Percentiles rank a stretch among this genome's conserved stretches.
phyloP scores from a whole-genome alignment of 768 basidiomycete species.

The Galerina sulciceps region DNA sequence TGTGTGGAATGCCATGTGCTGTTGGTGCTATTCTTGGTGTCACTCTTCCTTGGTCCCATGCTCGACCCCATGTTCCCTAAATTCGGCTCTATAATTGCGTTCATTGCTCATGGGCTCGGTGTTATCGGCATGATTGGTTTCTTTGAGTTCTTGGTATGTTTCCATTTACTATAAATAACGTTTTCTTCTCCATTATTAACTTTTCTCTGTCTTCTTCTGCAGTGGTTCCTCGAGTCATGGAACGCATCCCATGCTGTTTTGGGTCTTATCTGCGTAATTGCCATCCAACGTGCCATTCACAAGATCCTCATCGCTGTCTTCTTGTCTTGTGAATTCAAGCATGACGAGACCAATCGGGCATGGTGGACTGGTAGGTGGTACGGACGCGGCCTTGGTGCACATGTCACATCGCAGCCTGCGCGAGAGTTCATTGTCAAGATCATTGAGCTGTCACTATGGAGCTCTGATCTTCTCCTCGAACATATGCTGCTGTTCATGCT shows the following conservation, averaged over 20 bases:
- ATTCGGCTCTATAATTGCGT: conserved; percentile 93
- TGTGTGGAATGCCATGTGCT: conserved; percentile 91
- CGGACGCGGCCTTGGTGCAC: conserved; percentile 86
- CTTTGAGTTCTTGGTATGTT: conserved; percentile 92
- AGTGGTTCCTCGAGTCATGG: conserved; percentile 98
- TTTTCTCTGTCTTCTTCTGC: conserved; percentile 20
- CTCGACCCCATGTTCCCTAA: conserved; percentile 81
- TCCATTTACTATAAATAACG: not conserved
- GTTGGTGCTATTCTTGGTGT: conserved; percentile 85
- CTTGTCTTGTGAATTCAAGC: conserved; percentile 97
- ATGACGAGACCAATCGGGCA: conserved; percentile 96
- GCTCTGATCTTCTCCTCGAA: conserved; percentile 90
- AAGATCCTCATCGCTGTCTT: conserved; percentile 94
- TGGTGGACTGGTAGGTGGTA: conserved; percentile 99
- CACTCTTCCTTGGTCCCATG: conserved; percentile 92
- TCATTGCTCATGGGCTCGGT: conserved; percentile 82
- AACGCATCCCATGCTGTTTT: conserved; percentile 90
- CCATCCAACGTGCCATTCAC: conserved; percentile 90
- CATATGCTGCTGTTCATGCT: conserved; percentile 91
- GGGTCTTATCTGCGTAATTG: conserved; percentile 88
- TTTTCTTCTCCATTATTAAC: conserved; percentile 1
- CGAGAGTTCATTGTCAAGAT: conserved; percentile 98
- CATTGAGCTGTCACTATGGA: conserved; percentile 94
- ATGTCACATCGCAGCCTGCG: conserved; percentile 96
- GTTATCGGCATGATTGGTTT: conserved; percentile 89